These are phyloP conservation scores for Porcisia deanei DNA, from an alignment of 208 protist genomes.

Conservation along the genomic window DNA sequence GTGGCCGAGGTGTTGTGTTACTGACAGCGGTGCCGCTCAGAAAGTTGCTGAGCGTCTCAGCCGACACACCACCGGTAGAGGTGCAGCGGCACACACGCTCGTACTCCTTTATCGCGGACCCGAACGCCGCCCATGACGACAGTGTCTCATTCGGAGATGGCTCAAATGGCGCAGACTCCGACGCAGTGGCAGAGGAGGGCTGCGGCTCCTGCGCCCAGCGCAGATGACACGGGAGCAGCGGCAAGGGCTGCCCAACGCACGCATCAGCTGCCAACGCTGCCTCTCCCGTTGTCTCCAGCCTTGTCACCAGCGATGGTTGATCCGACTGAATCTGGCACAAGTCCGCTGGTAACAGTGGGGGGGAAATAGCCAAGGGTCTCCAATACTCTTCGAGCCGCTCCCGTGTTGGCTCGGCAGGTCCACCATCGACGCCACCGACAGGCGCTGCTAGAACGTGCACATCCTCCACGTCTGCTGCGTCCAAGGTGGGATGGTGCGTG, in stretches of 20 bases:
- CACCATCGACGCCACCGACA: not conserved
- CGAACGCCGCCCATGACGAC: conserved; percentile 12
- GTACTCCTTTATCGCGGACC: conserved; percentile 17
- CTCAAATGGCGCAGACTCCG: not conserved
- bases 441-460: not conserved
- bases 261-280: not conserved
- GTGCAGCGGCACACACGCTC: conserved; percentile 7
- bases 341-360: conserved; percentile 15
- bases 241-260: not conserved
- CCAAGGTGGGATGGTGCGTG: not conserved
- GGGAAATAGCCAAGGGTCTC: conserved; percentile 20
- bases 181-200: not conserved
- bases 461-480: not conserved
- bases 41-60: not conserved
- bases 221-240: conserved; percentile 13
- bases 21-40: not conserved
- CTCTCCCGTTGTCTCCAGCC: conserved; percentile 3
- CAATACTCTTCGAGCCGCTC: conserved; percentile 23
- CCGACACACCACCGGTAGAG: not conserved
- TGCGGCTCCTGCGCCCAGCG: conserved; percentile 27
- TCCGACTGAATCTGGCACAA: not conserved
- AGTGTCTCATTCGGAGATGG: not conserved
- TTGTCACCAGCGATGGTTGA: not conserved
- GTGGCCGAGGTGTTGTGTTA: not conserved
- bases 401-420: not conserved